These are phyloP conservation scores for Wickerhamomyces xylosicus DNA, from an alignment of 805 yeast genomes.

Conservation along the genomic window DNA sequence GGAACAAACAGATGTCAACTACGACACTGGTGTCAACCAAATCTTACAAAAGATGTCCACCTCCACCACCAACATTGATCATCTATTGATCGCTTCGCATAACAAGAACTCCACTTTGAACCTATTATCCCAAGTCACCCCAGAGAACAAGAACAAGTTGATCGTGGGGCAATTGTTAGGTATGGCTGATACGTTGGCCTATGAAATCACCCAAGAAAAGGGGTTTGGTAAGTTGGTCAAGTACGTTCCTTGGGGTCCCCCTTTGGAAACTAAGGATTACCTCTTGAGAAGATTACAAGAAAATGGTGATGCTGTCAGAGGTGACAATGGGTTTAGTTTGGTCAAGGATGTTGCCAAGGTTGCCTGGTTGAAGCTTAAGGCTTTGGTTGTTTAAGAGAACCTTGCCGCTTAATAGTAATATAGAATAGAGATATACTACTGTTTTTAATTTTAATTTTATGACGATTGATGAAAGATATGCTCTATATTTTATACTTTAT, in stretches of 20 bases:
- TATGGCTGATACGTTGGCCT: slow-evolving; percentile 87
- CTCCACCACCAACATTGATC: slow-evolving; percentile 45
- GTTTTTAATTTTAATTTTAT: too few relatives aligned
- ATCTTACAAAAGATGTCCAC: slow-evolving; percentile 30
- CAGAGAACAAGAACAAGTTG: slow-evolving; percentile 41
- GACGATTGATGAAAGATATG: too few relatives aligned
- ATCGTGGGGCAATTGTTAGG: slow-evolving; percentile 88
- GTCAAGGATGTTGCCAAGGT: slow-evolving; percentile 40
- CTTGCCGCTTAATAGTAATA: too few relatives aligned
- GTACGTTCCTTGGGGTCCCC: slow-evolving; percentile 98
- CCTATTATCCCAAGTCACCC: slow-evolving; percentile 26
- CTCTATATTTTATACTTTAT: too few relatives aligned
- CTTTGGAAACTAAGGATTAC: slow-evolving; percentile 85
- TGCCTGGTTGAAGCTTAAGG: not conserved
- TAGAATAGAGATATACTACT: too few relatives aligned
- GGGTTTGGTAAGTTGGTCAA: slow-evolving; percentile 71
- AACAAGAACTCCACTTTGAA: slow-evolving; percentile 72
- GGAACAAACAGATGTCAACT: slow-evolving; percentile 68
- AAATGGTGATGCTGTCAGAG: slow-evolving; percentile 89
- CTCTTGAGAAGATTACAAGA: slow-evolving; percentile 85
- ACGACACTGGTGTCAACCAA: slow-evolving; percentile 53
- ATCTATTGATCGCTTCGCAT: slow-evolving; percentile 86
- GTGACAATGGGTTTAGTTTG: slow-evolving; percentile 71
- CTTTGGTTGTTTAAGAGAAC: not conserved
- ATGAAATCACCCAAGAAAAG: slow-evolving; percentile 56